Base-by-base conservation (phyloP, 148 eudicot species). In the Silene latifolia region DNA sequence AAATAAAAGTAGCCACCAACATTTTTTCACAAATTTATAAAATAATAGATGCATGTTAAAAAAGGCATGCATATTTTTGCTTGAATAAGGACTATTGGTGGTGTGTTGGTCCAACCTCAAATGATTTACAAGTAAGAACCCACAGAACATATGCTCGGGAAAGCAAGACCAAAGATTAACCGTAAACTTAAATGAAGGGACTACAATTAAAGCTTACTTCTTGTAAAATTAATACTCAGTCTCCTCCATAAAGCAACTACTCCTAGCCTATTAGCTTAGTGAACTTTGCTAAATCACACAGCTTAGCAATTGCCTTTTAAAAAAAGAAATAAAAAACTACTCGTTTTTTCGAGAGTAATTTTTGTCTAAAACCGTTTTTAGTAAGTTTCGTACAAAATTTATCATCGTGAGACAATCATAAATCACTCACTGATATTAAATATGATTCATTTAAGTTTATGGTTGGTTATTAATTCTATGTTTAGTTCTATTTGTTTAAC, bases 161-260 rank as follows among this genome's bases (percentile, higher is more conserved):
- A 64, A 64, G 68, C 44, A 17, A 64, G 46, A 32, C 46, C n/a
- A 23, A 32, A 64, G 46, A 20, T 25, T 32, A 64, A 64, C 18
- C 42, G 29, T 64, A 12, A 14, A 64, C 17, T 23, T 4, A 11
- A 64, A 64, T 64, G 68, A 27, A 64, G 46, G 68, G 68, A 27
- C 68, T 27, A 72, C 54, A 58, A n/a, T 72, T 42, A 32, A 59
- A 72, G 66, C 32, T 27, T 27, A 27, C 29, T 32, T 32, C 35
- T 56, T 25, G 32, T 72, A 13, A 39, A 5, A 39, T 39, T 59
- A 59, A 60, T 32, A 27, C 29, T 27, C 29, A 4, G 20, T n/a
- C n/a, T n/a, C n/a, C n/a, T n/a, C n/a, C n/a, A n/a, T 51, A 59
- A 59, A 73, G 14, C 11, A 42, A 58, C 27, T 60, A 8, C 64